Conservation (phyloP, 768 basidiomycete species). For the Coprinellus micaceus region DNA sequence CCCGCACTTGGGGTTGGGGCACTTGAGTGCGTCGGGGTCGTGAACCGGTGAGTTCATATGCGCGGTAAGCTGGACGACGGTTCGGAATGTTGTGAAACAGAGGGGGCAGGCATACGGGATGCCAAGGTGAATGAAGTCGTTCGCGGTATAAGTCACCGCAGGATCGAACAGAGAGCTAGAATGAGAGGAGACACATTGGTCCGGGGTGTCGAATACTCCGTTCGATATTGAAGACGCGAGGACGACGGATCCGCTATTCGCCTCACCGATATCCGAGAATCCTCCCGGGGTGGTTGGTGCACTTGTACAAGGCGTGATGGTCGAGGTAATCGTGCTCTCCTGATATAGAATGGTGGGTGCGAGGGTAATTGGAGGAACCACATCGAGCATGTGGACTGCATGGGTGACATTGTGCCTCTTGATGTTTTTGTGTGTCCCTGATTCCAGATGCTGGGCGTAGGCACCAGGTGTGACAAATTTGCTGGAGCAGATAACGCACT, state of each 20-base stretch:
- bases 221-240: no score
- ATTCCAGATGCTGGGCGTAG: slow-evolving; percentile 60
- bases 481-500: slow-evolving; percentile 37
- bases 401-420: slow-evolving; percentile 38
- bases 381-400: slow-evolving; percentile 39
- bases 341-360: slow-evolving; percentile 37
- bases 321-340: neutral
- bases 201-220: neutral
- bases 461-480: slow-evolving; percentile 48
- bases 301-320: neutral
- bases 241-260: no score
- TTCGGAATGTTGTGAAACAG: slow-evolving; percentile 43
- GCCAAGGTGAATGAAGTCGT: slow-evolving; percentile 8
- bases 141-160: neutral
- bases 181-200: no score
- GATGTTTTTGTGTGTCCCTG: slow-evolving; percentile 48
- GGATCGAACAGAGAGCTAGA: neutral
- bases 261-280: no score
- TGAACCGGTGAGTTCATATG: slow-evolving; percentile 66
- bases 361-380: slow-evolving; percentile 50
- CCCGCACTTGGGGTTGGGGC: slow-evolving; percentile 51
- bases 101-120: slow-evolving; percentile 61
- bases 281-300: neutral
- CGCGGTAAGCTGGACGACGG: slow-evolving; percentile 47
- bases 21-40: slow-evolving; percentile 48